These are phyloP conservation scores for Aspergillus luchuensis DNA, from an alignment of 2,329 filamentous ascomycete genomes.

Conservation along the genomic window DNA sequence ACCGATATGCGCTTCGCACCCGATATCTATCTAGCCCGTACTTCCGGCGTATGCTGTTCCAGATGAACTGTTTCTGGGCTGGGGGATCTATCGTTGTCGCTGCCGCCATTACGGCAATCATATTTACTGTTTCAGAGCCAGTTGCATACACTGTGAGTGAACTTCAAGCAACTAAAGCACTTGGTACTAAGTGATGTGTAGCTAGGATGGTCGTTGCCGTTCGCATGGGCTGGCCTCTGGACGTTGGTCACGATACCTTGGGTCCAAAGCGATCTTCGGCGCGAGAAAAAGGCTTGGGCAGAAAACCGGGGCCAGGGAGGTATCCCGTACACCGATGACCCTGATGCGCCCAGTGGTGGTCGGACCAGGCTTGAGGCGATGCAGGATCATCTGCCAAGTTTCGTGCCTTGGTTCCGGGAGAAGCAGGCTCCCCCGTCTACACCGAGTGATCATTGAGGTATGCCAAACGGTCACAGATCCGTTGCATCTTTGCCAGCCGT, in stretches of 20 bases:
- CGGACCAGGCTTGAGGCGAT: constrained; percentile 43
- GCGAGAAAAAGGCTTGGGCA: constrained; percentile 47
- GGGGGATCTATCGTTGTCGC: constrained; percentile 53
- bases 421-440: constrained; percentile 30
- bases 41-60: constrained; percentile 57
- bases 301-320: constrained; percentile 37
- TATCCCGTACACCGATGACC: constrained; percentile 42
- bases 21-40: constrained; percentile 57
- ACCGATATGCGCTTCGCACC: constrained; percentile 53
- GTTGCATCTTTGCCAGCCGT: too few species aligned
- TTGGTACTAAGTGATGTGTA: constrained; percentile 13
- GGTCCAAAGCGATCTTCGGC: constrained; percentile 49
- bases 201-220: constrained; percentile 23
- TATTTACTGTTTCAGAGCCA: constrained; percentile 52
- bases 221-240: constrained; percentile 49
- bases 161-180: not conserved
- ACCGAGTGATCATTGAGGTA: constrained; percentile 10
- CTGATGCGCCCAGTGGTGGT: constrained; percentile 38
- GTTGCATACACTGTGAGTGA: constrained; percentile 51
- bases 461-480: not conserved
- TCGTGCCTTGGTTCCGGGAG: constrained; percentile 33
- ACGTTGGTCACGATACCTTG: constrained; percentile 49
- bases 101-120: constrained; percentile 49
- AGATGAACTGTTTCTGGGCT: constrained; percentile 61
- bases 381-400: constrained; percentile 31